A percentile compares a stretch with the other conserved stretches of the same genome.
These are phyloP conservation scores for Kwoniella mangroviensis DNA, from an alignment of 768 basidiomycete genomes.

Conservation along the genomic window DNA sequence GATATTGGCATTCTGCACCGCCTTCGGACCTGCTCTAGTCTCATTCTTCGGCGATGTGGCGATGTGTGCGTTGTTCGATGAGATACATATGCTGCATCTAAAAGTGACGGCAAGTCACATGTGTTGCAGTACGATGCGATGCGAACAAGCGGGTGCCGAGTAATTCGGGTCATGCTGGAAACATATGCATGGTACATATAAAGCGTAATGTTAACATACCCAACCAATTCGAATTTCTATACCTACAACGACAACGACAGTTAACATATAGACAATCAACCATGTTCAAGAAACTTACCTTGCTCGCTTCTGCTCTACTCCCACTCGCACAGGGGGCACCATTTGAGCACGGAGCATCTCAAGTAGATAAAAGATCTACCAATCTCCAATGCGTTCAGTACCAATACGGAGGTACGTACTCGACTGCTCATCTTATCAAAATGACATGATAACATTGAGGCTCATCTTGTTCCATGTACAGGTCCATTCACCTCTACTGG, in stretches of 20 bases:
- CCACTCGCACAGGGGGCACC: conserved; percentile 14
- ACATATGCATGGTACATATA: not conserved
- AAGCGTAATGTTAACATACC: not conserved
- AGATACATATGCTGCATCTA: conserved; percentile 8
- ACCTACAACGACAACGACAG: not conserved
- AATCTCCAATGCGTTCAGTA: conserved; percentile 28
- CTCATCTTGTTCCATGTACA: not conserved
- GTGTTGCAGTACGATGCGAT: not conserved
- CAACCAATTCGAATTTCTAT: not conserved
- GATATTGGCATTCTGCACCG: conserved; percentile 4
- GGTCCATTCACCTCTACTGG: conserved; percentile 22
- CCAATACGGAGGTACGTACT: conserved; percentile 25
- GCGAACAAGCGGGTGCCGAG: not conserved
- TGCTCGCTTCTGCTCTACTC: conserved; percentile 6
- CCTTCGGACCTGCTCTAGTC: conserved; percentile 13
- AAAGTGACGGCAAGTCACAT: not conserved
- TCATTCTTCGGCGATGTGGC: not conserved
- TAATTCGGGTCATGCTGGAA: not conserved
- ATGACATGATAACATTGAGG: not conserved
- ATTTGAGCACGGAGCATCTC: not conserved
- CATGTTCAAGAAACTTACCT: conserved; percentile 14
- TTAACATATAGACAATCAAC: not conserved
- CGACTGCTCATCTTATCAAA: not conserved
- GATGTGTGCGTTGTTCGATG: not conserved
- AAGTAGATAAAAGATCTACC: conserved; percentile 4